Conservation (phyloP, 2,329 filamentous ascomycete species). For the Calonectria hongkongensis region DNA sequence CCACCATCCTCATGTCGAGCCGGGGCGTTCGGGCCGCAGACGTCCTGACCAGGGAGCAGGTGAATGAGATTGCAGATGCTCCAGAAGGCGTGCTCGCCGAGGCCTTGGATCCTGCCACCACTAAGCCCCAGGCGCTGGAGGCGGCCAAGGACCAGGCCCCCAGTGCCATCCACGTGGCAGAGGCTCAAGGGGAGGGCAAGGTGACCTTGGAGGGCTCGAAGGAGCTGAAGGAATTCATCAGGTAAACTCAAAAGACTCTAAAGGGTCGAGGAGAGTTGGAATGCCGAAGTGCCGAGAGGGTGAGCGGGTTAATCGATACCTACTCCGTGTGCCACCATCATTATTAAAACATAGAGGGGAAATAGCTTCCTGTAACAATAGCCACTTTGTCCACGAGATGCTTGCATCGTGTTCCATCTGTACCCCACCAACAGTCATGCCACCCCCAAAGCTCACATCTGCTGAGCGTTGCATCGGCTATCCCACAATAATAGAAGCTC, state of each 20-base stretch:
- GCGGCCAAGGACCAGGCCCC: conserved; percentile 49
- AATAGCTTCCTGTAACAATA: conserved; percentile 38
- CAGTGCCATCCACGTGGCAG: conserved; percentile 72
- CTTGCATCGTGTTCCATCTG: conserved; percentile 27
- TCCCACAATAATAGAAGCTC: conserved; percentile 13
- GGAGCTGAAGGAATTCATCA: conserved; percentile 74
- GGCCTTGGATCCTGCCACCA: conserved; percentile 69
- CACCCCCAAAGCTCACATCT: conserved; percentile 15
- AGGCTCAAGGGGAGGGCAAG: conserved; percentile 76
- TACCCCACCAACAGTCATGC: conserved; percentile 7
- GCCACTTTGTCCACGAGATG: conserved; percentile 29
- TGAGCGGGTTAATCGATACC: conserved; percentile 14
- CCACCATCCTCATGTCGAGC: conserved; percentile 90
- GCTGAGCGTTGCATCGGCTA: conserved; percentile 15
- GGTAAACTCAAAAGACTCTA: conserved; percentile 54
- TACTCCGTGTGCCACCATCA: conserved; percentile 34
- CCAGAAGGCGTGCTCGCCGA: conserved; percentile 82
- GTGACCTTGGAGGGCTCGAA: conserved; percentile 79
- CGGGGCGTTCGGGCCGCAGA: conserved; percentile 88
- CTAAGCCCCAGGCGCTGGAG: conserved; percentile 57
- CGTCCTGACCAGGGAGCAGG: conserved; percentile 83
- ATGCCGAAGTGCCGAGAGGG: conserved; percentile 36
- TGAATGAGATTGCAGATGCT: conserved; percentile 92
- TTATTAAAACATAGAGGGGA: conserved; percentile 33
- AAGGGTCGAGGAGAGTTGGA: conserved; percentile 3